Conservation (phyloP, 257 asterid species). For the Solanum bulbocastanum region DNA sequence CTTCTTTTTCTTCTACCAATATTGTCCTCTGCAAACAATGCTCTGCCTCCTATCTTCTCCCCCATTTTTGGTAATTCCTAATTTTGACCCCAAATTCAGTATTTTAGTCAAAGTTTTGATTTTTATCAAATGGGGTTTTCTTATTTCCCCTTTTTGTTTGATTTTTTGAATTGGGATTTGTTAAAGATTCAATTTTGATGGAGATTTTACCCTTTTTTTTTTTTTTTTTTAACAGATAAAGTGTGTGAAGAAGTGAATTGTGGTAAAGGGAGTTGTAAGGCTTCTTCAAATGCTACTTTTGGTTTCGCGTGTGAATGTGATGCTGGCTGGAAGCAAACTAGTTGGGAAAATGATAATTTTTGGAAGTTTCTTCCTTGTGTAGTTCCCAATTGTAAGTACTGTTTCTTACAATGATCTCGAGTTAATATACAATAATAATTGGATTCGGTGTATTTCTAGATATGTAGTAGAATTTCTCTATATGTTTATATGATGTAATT, state of each 20-base stretch:
- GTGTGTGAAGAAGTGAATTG: constrained; percentile 35
- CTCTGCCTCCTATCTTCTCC: constrained; percentile 21
- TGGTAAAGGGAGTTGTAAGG: constrained; percentile 54
- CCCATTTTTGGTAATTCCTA: constrained; percentile 29
- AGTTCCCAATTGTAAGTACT: constrained; percentile 57
- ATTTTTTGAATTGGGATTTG: not conserved
- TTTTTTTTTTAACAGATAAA: constrained; percentile 10
- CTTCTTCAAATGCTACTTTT: constrained; percentile 19
- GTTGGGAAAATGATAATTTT: constrained; percentile 12
- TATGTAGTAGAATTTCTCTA: not conserved
- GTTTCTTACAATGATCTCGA: not conserved
- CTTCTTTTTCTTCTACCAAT: constrained; percentile 15
- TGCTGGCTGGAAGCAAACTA: constrained; percentile 62
- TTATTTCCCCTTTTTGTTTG: not conserved
- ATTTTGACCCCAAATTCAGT: not conserved
- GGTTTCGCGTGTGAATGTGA: constrained; percentile 60
- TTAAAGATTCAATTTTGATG: not conserved
- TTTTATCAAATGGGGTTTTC: not conserved
- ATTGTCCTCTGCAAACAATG: constrained; percentile 16
- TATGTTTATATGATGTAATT: not conserved
- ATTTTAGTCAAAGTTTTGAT: not conserved
- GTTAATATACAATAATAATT: not conserved
- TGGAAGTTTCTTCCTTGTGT: constrained; percentile 56
- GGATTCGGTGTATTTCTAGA: not conserved
- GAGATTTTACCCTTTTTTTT: not conserved